Base-by-base conservation (phyloP, 768 basidiomycete species). In the Russula sp. region DNA sequence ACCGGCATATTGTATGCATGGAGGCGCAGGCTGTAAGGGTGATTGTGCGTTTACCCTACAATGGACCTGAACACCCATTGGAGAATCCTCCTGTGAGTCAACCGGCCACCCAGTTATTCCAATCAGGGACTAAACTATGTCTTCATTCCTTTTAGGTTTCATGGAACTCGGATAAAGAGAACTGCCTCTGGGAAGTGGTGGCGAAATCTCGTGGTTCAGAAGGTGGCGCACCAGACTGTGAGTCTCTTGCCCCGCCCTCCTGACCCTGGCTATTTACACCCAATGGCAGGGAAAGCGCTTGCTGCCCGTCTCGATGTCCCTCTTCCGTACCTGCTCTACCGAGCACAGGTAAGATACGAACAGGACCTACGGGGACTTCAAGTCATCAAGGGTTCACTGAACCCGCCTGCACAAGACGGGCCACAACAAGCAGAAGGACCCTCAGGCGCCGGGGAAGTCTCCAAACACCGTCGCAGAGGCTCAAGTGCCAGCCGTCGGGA, bases 171-270 rank as follows among this genome's bases (percentile, higher is more conserved):
- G 89, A 92, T 62, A 94, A 93, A 72, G 91, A 92, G 50, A 86
- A 87, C 65, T 83, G 90, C 6, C 77, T 94, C 8, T 94, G 91
- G 91, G 89, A 91, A 73, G 88, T 89, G 49, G 91, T 94, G 65
- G 86, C 90, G 57, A 81, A 84, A 68, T 89, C 89, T 39, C 81
- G 89, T 59, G 81, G 85, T 6, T 83, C 81, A 34, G 88, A 91
- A 65, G 85, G 84, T 57, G 82, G 83, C 18, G 88, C 83, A 45
- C 84, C 89, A 42, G 91, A 94, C 73, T 94, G 91, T 91, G 70
- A 76, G 87, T 79, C 57, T 35, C 13, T 47, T 37, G 31, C 55
- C 39, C 27, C 44, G 16, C 39, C 27, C 20, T 47, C 44, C 40
- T 47, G 31, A 42, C 50, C 44, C 63, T 37, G 22, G 44, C 14